Evolutionary conservation across 2,329 filamentous ascomycete genomes (phyloP).

Genomic region (Orbilia javanica): DNA sequence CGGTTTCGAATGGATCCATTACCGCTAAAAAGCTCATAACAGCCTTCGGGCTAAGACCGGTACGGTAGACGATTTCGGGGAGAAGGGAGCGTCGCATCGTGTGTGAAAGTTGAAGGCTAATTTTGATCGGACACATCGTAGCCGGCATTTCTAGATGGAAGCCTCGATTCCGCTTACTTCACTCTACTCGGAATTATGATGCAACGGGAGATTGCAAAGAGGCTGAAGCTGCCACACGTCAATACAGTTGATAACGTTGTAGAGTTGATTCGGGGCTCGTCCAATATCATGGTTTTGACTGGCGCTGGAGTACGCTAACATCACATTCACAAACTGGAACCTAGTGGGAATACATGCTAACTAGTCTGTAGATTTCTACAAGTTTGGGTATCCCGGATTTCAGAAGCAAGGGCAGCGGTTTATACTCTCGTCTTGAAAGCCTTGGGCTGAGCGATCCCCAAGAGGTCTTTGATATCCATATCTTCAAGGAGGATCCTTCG

Average conservation of each 20-base stretch:
- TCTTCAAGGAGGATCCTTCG: slow-evolving; percentile 86
- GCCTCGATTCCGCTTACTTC: slow-evolving; percentile 80
- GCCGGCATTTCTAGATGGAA: slow-evolving; percentile 78
- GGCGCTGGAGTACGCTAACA: slow-evolving; percentile 77
- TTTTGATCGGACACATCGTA: slow-evolving; percentile 42
- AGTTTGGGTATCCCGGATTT: slow-evolving; percentile 98
- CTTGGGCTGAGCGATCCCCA: slow-evolving; percentile 86
- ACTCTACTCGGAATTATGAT: slow-evolving; percentile 81
- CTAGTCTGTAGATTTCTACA: slow-evolving; percentile 78
- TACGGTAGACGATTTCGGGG: slow-evolving; percentile 40
- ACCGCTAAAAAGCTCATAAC: slow-evolving; percentile 86
- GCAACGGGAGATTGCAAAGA: slow-evolving; percentile 82
- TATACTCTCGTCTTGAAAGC: slow-evolving; percentile 86
- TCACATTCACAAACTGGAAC: not conserved
- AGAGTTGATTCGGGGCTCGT: slow-evolving; percentile 76
- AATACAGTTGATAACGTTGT: slow-evolving; percentile 92
- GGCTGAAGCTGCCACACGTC: slow-evolving; percentile 81
- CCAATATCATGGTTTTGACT: slow-evolving; percentile 92
- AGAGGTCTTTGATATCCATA: slow-evolving; percentile 91
- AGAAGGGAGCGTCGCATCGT: not conserved
- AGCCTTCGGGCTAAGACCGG: slow-evolving; percentile 81
- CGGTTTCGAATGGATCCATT: slow-evolving; percentile 76
- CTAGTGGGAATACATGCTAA: slow-evolving; percentile 36
- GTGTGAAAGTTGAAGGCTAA: slow-evolving; percentile 22
- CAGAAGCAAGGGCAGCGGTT: slow-evolving; percentile 88